Evolutionary conservation across 2,329 filamentous ascomycete species (phyloP).

Genomic region (Fusarium sp.): DNA sequence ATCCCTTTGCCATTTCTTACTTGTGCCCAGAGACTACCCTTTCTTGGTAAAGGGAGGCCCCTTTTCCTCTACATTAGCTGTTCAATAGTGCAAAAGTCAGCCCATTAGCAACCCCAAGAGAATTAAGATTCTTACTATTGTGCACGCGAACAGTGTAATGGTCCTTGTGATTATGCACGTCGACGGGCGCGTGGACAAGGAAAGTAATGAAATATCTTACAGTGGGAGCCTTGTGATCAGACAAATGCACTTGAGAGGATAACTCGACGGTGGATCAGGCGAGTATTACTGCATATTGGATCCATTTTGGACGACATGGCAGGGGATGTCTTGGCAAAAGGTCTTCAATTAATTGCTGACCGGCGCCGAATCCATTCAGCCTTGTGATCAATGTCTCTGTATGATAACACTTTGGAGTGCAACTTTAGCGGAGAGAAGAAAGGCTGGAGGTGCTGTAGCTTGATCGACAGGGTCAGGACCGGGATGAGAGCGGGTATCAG

Average conservation of each 20-base stretch:
- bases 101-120: conserved; percentile 22
- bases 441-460: neutral
- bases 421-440: neutral
- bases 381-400: conserved; percentile 2
- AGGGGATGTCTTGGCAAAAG: conserved; percentile 11
- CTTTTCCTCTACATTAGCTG: conserved; percentile 4
- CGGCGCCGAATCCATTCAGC: conserved; percentile 1
- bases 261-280: conserved; percentile 8
- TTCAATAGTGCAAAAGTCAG: conserved; percentile 23
- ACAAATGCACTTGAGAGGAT: neutral
- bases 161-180: conserved; percentile 32
- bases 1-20: neutral
- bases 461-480: conserved; percentile 8
- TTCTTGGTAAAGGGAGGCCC: neutral
- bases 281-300: conserved; percentile 11
- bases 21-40: neutral
- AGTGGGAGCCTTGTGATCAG: conserved; percentile 11
- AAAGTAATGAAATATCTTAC: conserved; percentile 1
- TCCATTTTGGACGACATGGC: conserved; percentile 18
- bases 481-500: neutral
- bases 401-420: neutral
- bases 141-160: conserved; percentile 6
- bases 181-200: conserved; percentile 26
- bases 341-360: neutral
- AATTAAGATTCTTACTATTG: conserved; percentile 23